phyloP scores from a whole-genome alignment of 2,329 filamentous ascomycete species.

The Cryphonectria carpinicola region DNA sequence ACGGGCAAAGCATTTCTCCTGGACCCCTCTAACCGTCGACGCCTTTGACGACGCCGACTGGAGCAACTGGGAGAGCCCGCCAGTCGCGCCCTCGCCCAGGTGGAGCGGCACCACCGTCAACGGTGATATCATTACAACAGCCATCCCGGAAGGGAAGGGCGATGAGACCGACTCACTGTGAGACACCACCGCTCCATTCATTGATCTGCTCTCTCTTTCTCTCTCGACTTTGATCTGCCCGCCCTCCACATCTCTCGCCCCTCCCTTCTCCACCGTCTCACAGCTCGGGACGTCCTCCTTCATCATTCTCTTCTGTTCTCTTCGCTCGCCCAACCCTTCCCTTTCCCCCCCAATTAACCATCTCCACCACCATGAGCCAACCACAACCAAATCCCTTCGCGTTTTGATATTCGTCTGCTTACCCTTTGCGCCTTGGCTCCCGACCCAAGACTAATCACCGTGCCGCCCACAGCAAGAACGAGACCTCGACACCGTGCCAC shows the following conservation, averaged over 20 bases:
- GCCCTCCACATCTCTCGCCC: background rate
- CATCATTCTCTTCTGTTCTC: background rate
- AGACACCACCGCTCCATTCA: constrained; percentile 36
- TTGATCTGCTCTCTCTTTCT: background rate
- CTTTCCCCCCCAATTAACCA: background rate
- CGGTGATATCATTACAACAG: constrained; percentile 48
- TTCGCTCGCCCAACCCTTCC: background rate
- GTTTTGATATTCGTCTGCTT: constrained; percentile 27
- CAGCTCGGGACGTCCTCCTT: background rate
- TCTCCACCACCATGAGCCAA: background rate
- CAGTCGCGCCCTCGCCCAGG: constrained; percentile 54
- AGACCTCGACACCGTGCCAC: constrained; percentile 18
- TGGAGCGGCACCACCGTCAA: constrained; percentile 67
- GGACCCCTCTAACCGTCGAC: constrained; percentile 62
- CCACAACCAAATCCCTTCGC: constrained; percentile 1
- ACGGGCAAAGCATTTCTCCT: constrained; percentile 60
- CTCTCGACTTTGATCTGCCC: background rate
- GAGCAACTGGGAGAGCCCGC: constrained; percentile 66
- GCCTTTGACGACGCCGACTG: constrained; percentile 65
- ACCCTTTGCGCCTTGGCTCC: constrained; percentile 20
- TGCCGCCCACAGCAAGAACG: constrained; percentile 30
- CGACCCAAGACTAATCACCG: constrained; percentile 30
- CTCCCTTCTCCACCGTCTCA: background rate
- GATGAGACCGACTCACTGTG: constrained; percentile 55
- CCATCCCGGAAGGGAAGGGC: constrained; percentile 50